Base-by-base conservation (phyloP, 1,139 yeast genomes). In the Saccharomyces pastorianus region DNA sequence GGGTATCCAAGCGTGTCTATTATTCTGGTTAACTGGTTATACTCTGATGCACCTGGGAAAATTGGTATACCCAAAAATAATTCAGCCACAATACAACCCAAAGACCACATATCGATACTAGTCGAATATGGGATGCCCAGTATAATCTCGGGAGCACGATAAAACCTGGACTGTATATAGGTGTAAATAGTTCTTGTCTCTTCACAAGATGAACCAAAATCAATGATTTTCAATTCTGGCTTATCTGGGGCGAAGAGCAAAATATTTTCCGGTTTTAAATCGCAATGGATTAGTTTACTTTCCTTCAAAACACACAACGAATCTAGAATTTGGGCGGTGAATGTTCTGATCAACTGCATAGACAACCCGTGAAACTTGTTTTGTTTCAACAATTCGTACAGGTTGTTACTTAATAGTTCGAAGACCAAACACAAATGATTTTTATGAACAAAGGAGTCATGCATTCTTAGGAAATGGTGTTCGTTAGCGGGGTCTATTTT, bases 41-140 rank as follows among this genome's bases (percentile, higher is more conserved):
- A 93, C 70, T 93, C 99, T 0, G 96, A 88, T 4, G 91, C 81
- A 2, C 99, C 99, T 0, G 99, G 98, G 65, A 93, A 90, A 64
- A 93, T 77, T 0, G 99, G 99, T 55, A 93, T 76, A 0, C 99
- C 99, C 53, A 93, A 72, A 64, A 90, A 93, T 53, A 93, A 73
- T 68, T 93, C 99, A 0, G 96, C 97, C 38, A 91, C 85, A 53
- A 95, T 93, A 73, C 99, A 93, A 1, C 99, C 99, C 49, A 93
- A 75, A 1, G 98, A 90, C 99, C 99, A 93, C 91, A 93, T 90
- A 70, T 93, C 99, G 56, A 93, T 93, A 7, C 96, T 84, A 23
- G 96, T 84, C 0, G 96, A 87, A 64, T 86, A 87, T 5, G 96
- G 96, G 50, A 93, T 76, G 0, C 99, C 99, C 31, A 93, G 72